Percentiles rank a stretch among this genome's conserved stretches.
phyloP scores from a whole-genome alignment of 2,329 filamentous ascomycete genomes.

The Arthroderma sp. region DNA sequence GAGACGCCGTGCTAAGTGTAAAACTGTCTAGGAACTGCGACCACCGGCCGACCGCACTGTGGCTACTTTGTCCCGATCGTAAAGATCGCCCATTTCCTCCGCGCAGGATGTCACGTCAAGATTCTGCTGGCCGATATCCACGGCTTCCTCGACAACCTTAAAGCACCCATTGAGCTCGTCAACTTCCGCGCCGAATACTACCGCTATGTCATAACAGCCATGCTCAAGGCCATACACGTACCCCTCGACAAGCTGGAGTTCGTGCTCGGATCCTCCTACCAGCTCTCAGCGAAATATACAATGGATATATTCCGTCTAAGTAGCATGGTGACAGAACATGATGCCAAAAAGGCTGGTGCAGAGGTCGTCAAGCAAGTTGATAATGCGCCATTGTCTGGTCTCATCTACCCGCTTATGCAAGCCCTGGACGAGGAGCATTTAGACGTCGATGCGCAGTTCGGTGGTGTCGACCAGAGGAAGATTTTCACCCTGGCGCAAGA shows the following conservation, averaged over 20 bases:
- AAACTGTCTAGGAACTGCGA: constrained; percentile 52
- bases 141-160: constrained; percentile 43
- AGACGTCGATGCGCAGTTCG: constrained; percentile 77
- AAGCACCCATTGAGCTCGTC: constrained; percentile 71
- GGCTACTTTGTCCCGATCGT: constrained; percentile 77
- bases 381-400: constrained; percentile 59
- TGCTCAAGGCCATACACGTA: constrained; percentile 62
- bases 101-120: constrained; percentile 66
- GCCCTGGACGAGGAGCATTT: constrained; percentile 84
- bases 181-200: constrained; percentile 68
- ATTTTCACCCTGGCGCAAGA: constrained; percentile 79
- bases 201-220: constrained; percentile 54
- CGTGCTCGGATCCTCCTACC: constrained; percentile 65
- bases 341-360: constrained; percentile 79
- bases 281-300: constrained; percentile 54
- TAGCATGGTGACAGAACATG: constrained; percentile 59
- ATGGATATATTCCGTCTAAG: constrained; percentile 80
- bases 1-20: background rate
- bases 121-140: constrained; percentile 59
- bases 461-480: constrained; percentile 74
- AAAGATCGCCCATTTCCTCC: constrained; percentile 73
- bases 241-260: constrained; percentile 61
- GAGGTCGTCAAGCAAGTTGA: constrained; percentile 89
- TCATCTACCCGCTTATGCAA: constrained; percentile 80
- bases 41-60: constrained; percentile 69